phyloP scores from a whole-genome alignment of 441 rosid genomes.

The Gossypium trilobum region DNA sequence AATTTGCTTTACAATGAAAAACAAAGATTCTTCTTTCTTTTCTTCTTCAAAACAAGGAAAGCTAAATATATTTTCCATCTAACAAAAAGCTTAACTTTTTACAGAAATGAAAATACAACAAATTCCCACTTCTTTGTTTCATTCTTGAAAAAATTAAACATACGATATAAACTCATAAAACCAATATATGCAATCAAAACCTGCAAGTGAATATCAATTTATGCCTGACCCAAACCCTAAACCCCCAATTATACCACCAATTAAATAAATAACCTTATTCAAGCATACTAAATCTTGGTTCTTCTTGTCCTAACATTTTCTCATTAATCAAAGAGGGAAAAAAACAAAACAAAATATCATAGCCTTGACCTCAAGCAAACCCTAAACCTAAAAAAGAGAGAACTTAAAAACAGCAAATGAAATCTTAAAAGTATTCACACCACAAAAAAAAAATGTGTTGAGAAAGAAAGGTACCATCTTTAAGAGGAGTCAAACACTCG shows the following conservation, averaged over 20 bases:
- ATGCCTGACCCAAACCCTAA: conserved; percentile 1
- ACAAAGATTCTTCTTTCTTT: background rate
- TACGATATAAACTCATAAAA: background rate
- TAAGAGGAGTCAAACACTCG: conserved; percentile 87
- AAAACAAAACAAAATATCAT: background rate
- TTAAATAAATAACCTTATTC: background rate
- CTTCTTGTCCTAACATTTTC: background rate
- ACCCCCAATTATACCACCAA: background rate
- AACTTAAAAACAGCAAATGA: background rate
- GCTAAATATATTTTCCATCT: background rate
- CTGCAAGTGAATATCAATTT: background rate
- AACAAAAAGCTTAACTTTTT: background rate
- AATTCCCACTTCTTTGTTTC: background rate
- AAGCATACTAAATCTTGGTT: background rate
- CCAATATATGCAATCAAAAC: background rate
- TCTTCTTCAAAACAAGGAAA: background rate
- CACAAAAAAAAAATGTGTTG: background rate
- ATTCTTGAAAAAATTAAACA: background rate
- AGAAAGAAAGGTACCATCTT: conserved; percentile 54
- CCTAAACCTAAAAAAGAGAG: background rate
- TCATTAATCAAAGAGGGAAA: background rate
- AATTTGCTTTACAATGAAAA: background rate
- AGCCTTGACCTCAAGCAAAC: background rate
- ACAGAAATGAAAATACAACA: background rate
- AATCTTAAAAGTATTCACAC: background rate